Conservation (phyloP, 805 yeast genomes). For the Maudiozyma saulgeensis region DNA sequence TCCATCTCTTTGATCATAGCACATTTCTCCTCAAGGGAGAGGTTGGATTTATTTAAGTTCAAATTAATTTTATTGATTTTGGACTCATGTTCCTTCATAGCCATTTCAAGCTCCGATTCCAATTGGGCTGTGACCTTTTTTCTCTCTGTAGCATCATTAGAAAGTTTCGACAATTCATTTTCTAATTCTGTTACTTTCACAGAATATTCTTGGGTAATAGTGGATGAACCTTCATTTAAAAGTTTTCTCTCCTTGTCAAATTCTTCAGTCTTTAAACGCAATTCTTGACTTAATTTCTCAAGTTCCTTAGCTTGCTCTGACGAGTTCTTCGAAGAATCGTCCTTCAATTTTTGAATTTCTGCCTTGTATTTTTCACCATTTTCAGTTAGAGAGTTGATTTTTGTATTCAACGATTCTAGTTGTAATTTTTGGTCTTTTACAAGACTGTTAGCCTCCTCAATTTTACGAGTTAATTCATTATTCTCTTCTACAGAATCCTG, state of each 20-base stretch:
- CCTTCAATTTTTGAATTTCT: not conserved
- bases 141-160: constrained; percentile 3
- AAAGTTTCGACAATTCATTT: constrained; percentile 13
- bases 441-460: not conserved
- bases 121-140: constrained; percentile 12
- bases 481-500: not conserved
- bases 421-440: not conserved
- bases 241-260: constrained; percentile 43
- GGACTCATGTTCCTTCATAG: not conserved
- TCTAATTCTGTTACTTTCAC: constrained; percentile 39
- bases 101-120: not conserved
- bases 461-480: not conserved
- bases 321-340: not conserved
- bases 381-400: not conserved
- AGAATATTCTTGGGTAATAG: constrained; percentile 40
- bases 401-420: not conserved
- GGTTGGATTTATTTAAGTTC: not conserved
- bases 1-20: not conserved
- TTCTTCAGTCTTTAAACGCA: constrained; percentile 33
- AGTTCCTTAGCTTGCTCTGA: constrained; percentile 14
- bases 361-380: not conserved
- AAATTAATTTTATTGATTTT: not conserved
- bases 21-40: too few relatives aligned
- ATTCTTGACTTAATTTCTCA: constrained; percentile 23
- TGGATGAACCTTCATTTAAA: constrained; percentile 41